These are phyloP conservation scores for Saturnispora zaruensis DNA, from an alignment of 805 yeast species.

Conservation along the genomic window DNA sequence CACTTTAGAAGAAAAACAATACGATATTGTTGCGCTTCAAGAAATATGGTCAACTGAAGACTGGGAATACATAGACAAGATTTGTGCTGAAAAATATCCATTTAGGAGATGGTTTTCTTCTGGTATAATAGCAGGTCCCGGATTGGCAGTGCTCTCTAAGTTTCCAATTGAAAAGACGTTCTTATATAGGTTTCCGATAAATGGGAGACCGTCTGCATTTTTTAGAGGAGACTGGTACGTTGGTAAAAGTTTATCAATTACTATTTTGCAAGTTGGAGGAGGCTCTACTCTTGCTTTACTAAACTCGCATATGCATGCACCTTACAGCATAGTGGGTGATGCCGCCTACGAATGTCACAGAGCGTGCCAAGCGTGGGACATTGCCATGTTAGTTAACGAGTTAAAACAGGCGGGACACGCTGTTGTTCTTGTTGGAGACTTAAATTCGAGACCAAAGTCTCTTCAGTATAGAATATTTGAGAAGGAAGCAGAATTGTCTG, in stretches of 20 bases:
- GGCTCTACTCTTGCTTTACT: conserved; percentile 57
- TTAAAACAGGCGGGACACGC: conserved; percentile 71
- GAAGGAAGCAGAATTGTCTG: conserved; percentile 56
- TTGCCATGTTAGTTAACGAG: conserved; percentile 55
- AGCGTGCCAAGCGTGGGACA: conserved; percentile 95
- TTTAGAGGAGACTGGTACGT: conserved; percentile 96
- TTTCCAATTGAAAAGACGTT: conserved; percentile 76
- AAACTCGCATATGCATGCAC: conserved; percentile 97
- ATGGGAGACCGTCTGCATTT: conserved; percentile 91
- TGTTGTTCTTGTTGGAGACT: conserved; percentile 85
- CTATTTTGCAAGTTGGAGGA: conserved; percentile 48
- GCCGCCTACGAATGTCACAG: conserved; percentile 87
- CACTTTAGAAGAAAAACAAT: conserved; percentile 31
- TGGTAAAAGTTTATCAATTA: conserved; percentile 80
- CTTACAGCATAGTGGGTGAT: conserved; percentile 75
- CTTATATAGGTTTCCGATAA: conserved; percentile 78
- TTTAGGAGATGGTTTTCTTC: conserved; percentile 63
- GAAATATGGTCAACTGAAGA: conserved; percentile 89
- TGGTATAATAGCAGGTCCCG: conserved; percentile 91
- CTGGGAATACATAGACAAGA: conserved; percentile 53
- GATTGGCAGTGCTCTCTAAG: conserved; percentile 74
- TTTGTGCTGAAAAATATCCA: conserved; percentile 44
- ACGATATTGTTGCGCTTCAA: conserved; percentile 88
- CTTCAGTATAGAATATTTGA: conserved; percentile 72
- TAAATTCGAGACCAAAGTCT: conserved; percentile 83